These are phyloP conservation scores for Parmales sp. DNA, from an alignment of 108 stramenopile species.

Conservation along the genomic window DNA sequence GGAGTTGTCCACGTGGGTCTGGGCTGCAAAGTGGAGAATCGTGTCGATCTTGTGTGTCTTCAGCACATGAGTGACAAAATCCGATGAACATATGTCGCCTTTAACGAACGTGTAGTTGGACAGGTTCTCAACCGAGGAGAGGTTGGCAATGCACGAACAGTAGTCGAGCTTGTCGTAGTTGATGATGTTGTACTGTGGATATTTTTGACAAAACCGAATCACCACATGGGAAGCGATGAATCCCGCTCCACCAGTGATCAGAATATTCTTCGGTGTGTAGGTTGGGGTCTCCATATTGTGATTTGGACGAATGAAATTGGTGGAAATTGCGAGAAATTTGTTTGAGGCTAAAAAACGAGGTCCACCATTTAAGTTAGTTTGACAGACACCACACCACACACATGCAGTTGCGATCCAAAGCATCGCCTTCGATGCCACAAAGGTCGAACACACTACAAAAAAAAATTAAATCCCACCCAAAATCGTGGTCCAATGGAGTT, in stretches of 20 bases:
- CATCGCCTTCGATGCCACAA: too few relatives aligned
- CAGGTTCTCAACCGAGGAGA: conserved; percentile 61
- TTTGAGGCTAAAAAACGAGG: too few relatives aligned
- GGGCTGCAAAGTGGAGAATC: conserved; percentile 97
- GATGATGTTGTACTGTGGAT: conserved; percentile 89
- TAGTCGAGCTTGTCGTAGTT: conserved; percentile 95
- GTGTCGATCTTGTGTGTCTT: conserved; percentile 89
- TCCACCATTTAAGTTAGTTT: too few relatives aligned
- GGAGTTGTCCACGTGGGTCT: conserved; percentile 97
- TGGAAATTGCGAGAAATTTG: too few relatives aligned
- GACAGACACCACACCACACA: too few relatives aligned
- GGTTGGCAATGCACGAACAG: conserved; percentile 91
- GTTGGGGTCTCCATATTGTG: too few relatives aligned
- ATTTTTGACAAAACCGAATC: conserved; percentile 86
- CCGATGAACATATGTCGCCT: conserved; percentile 87
- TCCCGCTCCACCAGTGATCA: conserved; percentile 90
- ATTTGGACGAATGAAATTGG: too few relatives aligned
- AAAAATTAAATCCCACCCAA: too few relatives aligned
- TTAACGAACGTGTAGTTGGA: conserved; percentile 96
- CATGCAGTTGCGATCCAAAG: too few relatives aligned
- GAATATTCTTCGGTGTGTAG: conserved; percentile 82
- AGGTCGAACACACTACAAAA: too few relatives aligned
- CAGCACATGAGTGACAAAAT: conserved; percentile 88
- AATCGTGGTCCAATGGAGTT: too few relatives aligned
- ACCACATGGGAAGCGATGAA: conserved; percentile 92